Evolutionary conservation across 2,329 filamentous ascomycete species (phyloP), one percentile per base, ranked within the genome.

Genomic region (Aspergillus latus): DNA sequence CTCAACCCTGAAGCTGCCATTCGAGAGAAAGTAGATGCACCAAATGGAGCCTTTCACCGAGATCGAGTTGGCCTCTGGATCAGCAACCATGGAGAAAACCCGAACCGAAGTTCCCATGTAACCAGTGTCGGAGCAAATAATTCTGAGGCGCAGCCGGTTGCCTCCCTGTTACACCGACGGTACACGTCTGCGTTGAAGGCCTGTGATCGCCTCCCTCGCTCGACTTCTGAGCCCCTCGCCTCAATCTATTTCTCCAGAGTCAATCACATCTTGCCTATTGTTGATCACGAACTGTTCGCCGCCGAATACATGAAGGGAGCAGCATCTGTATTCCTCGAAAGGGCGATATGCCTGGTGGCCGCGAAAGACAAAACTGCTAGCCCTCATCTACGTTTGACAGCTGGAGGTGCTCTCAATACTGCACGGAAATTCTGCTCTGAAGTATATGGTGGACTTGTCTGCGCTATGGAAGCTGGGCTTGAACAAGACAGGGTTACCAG

Each of bases 1-100:
- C 63, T 74, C 2, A 76, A 75, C 51, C 74, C 74, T 5, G 74
- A 76, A 62, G 70, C 74, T 32, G 63, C 74, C 5, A 71, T 76
- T 53, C 65, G 68, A 15, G 72, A 73, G 50, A 65, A 61, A 46
- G 45, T 73, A 10, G 59, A 69, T 44, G 66, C 61, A 21, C 43
- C 65, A 6, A 56, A 54, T 21, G 61, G 61, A 7, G 67, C 52
- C 45, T 65, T 66, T 44, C 58, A 67, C 47, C 62, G 68, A 15
- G 66, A 68, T 59, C 67, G 62, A 8, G 61, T 73, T 48, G 70
- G 70, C 9, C 62, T 73, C 30, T 72, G 69, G 69, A 67, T 73
- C 44, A 69, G 61, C 43, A 64, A 69, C 46, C 46, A 49, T 44
- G 58, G 21, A 21, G 21, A 21, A 21, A 21, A 21, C 21, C 21